These are phyloP conservation scores for Sanghuangporus weigelae DNA, from an alignment of 1,284 basidiomycete species.

Conservation along the genomic window DNA sequence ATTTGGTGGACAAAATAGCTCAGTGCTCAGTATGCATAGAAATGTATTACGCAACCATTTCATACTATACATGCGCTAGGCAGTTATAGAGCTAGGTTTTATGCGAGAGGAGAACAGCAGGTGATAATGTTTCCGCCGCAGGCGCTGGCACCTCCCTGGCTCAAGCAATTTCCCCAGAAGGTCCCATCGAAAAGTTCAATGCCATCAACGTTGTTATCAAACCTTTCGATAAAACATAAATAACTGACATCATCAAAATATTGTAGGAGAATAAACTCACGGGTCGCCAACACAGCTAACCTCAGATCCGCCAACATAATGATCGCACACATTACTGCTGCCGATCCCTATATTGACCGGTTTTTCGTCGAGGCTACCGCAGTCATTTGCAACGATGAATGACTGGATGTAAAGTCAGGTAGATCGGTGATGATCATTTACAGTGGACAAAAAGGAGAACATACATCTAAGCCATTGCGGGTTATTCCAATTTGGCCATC, in stretches of 20 bases:
- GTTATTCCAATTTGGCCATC: not conserved
- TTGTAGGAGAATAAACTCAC: not conserved
- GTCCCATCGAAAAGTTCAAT: not conserved
- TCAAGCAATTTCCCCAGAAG: not conserved
- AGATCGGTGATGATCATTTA: not conserved
- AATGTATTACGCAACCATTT: not conserved
- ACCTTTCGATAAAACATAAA: not conserved
- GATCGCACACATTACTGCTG: not conserved
- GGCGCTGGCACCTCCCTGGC: not conserved
- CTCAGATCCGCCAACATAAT: not conserved
- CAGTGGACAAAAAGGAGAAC: not conserved
- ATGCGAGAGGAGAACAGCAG: not conserved
- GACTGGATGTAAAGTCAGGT: not conserved
- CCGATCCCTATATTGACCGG: not conserved
- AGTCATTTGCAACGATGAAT: not conserved
- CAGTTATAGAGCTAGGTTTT: too few relatives aligned
- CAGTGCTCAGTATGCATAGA: too few relatives aligned
- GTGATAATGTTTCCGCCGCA: not conserved
- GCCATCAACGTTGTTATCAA: not conserved
- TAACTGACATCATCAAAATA: not conserved
- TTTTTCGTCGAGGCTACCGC: not conserved
- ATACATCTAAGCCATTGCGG: not conserved
- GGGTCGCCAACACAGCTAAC: not conserved
- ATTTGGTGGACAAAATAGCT: too few relatives aligned
- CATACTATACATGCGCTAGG: not conserved